Evolutionary conservation across 2,329 filamentous ascomycete species (phyloP).

Genomic region (Leptoxyphium fumago): DNA sequence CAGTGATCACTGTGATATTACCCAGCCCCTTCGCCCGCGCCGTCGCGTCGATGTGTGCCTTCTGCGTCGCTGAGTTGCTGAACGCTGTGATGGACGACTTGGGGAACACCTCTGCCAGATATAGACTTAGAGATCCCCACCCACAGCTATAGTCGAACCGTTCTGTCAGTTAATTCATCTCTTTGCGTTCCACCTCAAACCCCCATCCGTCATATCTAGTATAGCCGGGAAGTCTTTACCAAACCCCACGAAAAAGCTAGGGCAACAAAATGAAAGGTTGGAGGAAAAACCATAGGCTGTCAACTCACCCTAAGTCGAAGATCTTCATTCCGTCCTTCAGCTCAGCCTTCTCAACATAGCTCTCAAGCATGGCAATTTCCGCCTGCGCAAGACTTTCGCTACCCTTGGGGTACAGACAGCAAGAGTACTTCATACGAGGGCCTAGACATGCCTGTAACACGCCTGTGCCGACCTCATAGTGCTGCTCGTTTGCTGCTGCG

Average conservation of each 20-base stretch:
- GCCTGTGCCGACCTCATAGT: constrained; percentile 57
- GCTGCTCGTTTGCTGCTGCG: constrained; percentile 49
- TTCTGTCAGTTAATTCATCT: background rate
- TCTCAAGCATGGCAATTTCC: constrained; percentile 50
- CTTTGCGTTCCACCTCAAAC: too few species aligned
- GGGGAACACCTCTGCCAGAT: constrained; percentile 50
- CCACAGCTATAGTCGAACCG: constrained; percentile 37
- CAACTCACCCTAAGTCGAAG: constrained; percentile 43
- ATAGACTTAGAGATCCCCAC: constrained; percentile 52
- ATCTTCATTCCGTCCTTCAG: constrained; percentile 46
- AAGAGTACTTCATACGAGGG: constrained; percentile 59
- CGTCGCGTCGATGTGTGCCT: constrained; percentile 48
- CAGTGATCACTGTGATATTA: constrained; percentile 51
- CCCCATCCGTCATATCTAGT: too few species aligned
- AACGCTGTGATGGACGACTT: constrained; percentile 49
- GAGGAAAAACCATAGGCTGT: background rate
- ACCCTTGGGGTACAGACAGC: constrained; percentile 49
- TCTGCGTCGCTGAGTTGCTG: constrained; percentile 56
- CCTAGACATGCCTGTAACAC: constrained; percentile 48
- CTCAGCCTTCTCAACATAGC: constrained; percentile 46
- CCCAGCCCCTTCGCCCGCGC: constrained; percentile 41
- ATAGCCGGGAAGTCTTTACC: too few species aligned
- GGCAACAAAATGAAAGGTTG: background rate
- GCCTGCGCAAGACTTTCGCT: constrained; percentile 49
- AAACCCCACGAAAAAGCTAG: background rate